Evolutionary conservation across 1,284 basidiomycete genomes (phyloP), one percentile per base, ranked within the genome.

Genomic region (Rhodotorula sp.): DNA sequence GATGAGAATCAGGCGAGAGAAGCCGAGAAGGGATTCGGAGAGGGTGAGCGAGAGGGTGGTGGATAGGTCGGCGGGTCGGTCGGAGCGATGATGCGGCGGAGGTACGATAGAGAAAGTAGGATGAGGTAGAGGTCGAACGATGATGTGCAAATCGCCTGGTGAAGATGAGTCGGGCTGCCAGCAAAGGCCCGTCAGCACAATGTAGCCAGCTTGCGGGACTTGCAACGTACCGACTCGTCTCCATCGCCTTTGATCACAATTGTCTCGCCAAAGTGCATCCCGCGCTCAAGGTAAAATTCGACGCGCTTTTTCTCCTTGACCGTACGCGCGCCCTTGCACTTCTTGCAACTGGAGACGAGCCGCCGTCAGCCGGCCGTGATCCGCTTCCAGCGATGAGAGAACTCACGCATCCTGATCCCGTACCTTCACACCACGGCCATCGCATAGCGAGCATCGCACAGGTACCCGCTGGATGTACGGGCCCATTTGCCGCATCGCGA

Each of bases 1-100:
- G 20, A 88, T 90, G 66, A 96, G 82, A 27, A 94, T 82, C 71
- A 95, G 88, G 29, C 93, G 87, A 63, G 88, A 89, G 81, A 97
- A 93, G 24, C 93, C 93, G 57, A 94, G 85, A 17, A 97, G 84
- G 4, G 93, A 90, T 81, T 97, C 94, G 10, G 92, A 94, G n/a
- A 96, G 83, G 1, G 90, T 92, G 70, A 97, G 88, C 51, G 79
- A 76, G 15, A 82, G 73, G 19, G 77, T 77, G 4, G 78, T 77
- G 24, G 68, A 61, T 19, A 83, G 78, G 62, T 78, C 77, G 15
- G 66, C 89, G 72, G 87, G 87, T 8, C 63, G 49, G 32, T 39
- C 34, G 30, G 54, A 30, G 22, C 11, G 44, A 15, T 22, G n/a
- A 27, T 32, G 53, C 8, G 66, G n/a, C 2, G 57, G 67, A 11